Evolutionary conservation across 2,329 filamentous ascomycete genomes (phyloP).

Genomic region (Sclerotinia sclerotiorum): DNA sequence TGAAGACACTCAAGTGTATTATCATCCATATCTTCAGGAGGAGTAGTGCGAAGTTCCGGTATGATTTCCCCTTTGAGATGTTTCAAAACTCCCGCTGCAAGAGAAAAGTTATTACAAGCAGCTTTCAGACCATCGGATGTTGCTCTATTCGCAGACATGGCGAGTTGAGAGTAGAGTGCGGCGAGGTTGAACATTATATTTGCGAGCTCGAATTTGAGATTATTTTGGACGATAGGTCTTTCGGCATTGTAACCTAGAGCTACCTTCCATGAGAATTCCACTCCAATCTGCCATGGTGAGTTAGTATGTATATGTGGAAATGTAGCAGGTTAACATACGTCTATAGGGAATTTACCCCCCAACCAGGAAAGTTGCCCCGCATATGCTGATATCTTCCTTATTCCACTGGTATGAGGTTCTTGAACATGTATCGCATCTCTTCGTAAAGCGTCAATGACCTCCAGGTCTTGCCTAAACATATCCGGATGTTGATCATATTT

Average conservation of each 20-base stretch:
- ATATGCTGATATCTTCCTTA: conserved; percentile 86
- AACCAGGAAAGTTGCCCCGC: conserved; percentile 93
- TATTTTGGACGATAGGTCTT: conserved; percentile 65
- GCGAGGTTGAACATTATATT: conserved; percentile 94
- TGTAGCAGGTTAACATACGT: conserved; percentile 56
- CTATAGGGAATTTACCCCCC: conserved; percentile 91
- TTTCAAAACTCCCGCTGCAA: conserved; percentile 78
- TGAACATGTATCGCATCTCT: conserved; percentile 84
- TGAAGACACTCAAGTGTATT: conserved; percentile 81
- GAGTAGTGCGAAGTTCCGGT: conserved; percentile 77
- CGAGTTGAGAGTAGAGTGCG: conserved; percentile 90
- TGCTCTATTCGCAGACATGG: conserved; percentile 73
- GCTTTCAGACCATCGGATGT: conserved; percentile 81
- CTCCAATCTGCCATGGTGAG: conserved; percentile 65
- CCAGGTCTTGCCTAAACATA: conserved; percentile 89
- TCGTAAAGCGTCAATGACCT: conserved; percentile 79
- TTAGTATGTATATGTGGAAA: conserved; percentile 22
- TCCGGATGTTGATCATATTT: conserved; percentile 99
- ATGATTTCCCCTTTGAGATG: conserved; percentile 76
- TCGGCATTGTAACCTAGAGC: conserved; percentile 87
- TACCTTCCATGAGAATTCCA: conserved; percentile 95
- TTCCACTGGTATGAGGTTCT: conserved; percentile 83
- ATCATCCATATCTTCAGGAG: conserved; percentile 94
- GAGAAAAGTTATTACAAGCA: conserved; percentile 86
- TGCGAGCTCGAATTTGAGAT: conserved; percentile 78